A percentile compares a stretch with the other conserved stretches of the same genome.
phyloP scores from a whole-genome alignment of 1,139 yeast species.

The Citeromyces hawaiiensis region DNA sequence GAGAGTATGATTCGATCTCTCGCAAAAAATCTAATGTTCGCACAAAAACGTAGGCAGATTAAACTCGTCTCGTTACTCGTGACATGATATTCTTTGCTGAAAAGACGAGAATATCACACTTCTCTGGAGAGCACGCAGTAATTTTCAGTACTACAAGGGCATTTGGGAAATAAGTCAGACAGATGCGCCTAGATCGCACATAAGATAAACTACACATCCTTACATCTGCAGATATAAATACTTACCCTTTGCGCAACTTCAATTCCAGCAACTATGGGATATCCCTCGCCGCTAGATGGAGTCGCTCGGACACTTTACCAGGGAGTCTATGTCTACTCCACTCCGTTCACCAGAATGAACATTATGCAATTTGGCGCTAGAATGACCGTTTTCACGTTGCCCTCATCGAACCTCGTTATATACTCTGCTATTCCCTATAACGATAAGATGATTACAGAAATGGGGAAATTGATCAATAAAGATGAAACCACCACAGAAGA shows the following conservation, averaged over 20 bases:
- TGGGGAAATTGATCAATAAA: constrained; percentile 16
- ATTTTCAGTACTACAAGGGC: too few relatives aligned
- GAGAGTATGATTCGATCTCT: too few relatives aligned
- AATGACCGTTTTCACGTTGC: constrained; percentile 32
- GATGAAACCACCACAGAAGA: constrained; percentile 19
- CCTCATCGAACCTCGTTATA: constrained; percentile 28
- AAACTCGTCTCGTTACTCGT: too few relatives aligned
- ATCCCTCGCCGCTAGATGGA: constrained; percentile 22
- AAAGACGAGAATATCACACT: too few relatives aligned
- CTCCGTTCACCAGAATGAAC: constrained; percentile 27
- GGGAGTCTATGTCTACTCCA: constrained; percentile 33
- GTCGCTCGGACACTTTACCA: constrained; percentile 31
- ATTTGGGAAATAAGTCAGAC: not conserved
- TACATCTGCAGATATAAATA: not conserved
- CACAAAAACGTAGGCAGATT: too few relatives aligned
- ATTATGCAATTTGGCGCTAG: constrained; percentile 45
- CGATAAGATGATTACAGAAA: constrained; percentile 24
- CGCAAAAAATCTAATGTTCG: too few relatives aligned
- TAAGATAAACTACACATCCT: not conserved
- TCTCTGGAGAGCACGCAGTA: too few relatives aligned
- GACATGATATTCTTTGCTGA: too few relatives aligned
- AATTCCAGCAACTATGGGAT: constrained; percentile 11
- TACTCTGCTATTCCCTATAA: constrained; percentile 56
- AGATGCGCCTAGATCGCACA: not conserved
- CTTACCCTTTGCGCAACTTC: not conserved